Percentiles rank a stretch among this genome's conserved stretches.
Evolutionary conservation across 345 rosid species (phyloP).

Genomic region (Brassica incana): DNA sequence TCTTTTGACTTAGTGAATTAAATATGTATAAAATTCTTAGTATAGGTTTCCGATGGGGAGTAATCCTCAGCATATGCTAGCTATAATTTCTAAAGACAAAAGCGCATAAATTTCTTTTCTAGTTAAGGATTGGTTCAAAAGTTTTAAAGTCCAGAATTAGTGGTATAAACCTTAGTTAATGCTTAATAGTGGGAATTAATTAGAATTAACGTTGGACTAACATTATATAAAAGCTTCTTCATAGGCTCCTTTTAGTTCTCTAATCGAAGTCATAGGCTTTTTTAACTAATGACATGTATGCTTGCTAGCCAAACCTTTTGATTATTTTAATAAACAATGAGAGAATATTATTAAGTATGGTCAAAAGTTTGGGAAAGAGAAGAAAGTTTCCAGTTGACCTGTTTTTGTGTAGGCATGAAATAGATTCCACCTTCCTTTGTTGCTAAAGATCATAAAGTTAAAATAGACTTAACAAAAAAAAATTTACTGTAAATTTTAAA

Average conservation of each 20-base stretch:
- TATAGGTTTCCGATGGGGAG: constrained; percentile 33
- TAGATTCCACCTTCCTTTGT: constrained; percentile 43
- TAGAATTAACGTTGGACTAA: constrained; percentile 24
- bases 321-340: constrained; percentile 7
- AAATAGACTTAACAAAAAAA: constrained; percentile 23
- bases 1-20: constrained; percentile 26
- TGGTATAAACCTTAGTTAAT: constrained; percentile 35
- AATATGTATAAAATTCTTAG: not conserved
- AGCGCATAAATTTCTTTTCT: not conserved
- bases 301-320: constrained; percentile 21
- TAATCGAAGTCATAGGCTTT: constrained; percentile 24
- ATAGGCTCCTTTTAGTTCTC: constrained; percentile 21
- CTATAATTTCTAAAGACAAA: constrained; percentile 1
- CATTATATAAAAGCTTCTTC: constrained; percentile 15
- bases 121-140: constrained; percentile 14
- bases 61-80: constrained; percentile 41
- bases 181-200: constrained; percentile 19
- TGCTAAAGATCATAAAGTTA: constrained; percentile 34
- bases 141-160: constrained; percentile 18
- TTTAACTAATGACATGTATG: constrained; percentile 33
- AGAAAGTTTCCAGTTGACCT: constrained; percentile 31
- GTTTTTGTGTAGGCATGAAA: constrained; percentile 32
- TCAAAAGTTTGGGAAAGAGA: constrained; percentile 35
- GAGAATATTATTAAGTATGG: constrained; percentile 33
- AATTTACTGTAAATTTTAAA: not conserved